Conservation (phyloP, 352 stramenopile species). For the Phytopythium litorale region DNA sequence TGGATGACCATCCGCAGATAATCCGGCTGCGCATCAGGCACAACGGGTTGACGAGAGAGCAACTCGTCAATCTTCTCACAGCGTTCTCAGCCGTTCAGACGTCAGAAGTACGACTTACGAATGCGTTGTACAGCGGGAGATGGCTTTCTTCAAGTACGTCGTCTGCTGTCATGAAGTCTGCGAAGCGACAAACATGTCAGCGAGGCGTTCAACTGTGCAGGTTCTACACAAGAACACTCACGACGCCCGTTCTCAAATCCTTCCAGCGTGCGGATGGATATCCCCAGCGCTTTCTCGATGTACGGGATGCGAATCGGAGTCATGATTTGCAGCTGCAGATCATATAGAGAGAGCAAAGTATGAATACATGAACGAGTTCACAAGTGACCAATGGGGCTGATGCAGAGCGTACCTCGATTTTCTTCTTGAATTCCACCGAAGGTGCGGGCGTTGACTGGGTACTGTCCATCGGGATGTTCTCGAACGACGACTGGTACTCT, state of each 20-base stretch:
- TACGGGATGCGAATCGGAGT: constrained; percentile 86
- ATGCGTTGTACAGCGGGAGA: constrained; percentile 75
- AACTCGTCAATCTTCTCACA: background rate
- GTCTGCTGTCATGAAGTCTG: constrained; percentile 83
- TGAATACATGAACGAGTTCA: background rate
- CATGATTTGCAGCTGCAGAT: constrained; percentile 79
- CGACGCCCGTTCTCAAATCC: constrained; percentile 81
- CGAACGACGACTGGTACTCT: constrained; percentile 80
- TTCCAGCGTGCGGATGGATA: constrained; percentile 75
- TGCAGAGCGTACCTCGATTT: constrained; percentile 63
- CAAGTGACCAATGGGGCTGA: background rate
- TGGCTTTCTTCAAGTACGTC: constrained; percentile 82
- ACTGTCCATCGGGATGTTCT: constrained; percentile 43
- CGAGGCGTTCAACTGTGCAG: background rate
- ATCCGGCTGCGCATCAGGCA: constrained; percentile 41
- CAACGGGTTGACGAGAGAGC: constrained; percentile 1
- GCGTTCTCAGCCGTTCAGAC: background rate
- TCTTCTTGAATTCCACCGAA: constrained; percentile 67
- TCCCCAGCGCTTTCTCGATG: constrained; percentile 68
- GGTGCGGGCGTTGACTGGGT: constrained; percentile 16
- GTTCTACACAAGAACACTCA: constrained; percentile 15
- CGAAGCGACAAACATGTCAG: background rate
- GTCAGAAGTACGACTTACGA: constrained; percentile 34
- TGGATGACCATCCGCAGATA: constrained; percentile 87
- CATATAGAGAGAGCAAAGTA: background rate